Evolutionary conservation across 495 filamentous ascomycete genomes (phyloP), one percentile per base, ranked within the genome.

Genomic region (Glutinoglossum americanum): DNA sequence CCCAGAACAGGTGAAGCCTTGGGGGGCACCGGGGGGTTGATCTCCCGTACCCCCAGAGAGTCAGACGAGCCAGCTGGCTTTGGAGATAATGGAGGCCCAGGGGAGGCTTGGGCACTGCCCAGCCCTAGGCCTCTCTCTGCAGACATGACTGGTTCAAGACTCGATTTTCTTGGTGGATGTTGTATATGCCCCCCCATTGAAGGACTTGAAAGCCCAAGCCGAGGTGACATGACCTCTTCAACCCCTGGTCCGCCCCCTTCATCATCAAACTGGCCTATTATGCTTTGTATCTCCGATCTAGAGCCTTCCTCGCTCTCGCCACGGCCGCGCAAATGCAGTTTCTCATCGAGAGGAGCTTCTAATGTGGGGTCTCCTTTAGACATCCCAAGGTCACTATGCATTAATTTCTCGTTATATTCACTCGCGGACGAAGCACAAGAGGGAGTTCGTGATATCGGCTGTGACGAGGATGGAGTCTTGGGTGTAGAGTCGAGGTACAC

Each of bases 221-320:
- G 76, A 17, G 89, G 85, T 53, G 87, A 87, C 82, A 88, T 85
- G 60, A 89, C 84, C 67, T 87, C 84, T 10, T 87, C 78, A 57
- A 80, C 76, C 30, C 73, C 80, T 11, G 76, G 80, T 11, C 79
- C 83, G 54, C 79, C 78, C 1, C 77, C 76, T 21, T 77, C 78
- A 62, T 83, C 64, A 23, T 69, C 60, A 39, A 72, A 71, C 53
- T 82, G 83, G 60, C 89, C 89, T 83, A 98, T 95, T 60, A 98
- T 96, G 64, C 76, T 94, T 68, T 96, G 87, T 54, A 98, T 96
- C 66, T 96, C 92, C 0, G 82, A 80, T 56, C 80, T 80, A 3
- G 87, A 87, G 28, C 76, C 78, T n/a, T 76, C 78, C 54, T 83
- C 80, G 33, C 74, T 73, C 55, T 78, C 72, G 60, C 77, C 75